Conservation (phyloP, 495 filamentous ascomycete genomes). For the Penicillium dipodomyicola region DNA sequence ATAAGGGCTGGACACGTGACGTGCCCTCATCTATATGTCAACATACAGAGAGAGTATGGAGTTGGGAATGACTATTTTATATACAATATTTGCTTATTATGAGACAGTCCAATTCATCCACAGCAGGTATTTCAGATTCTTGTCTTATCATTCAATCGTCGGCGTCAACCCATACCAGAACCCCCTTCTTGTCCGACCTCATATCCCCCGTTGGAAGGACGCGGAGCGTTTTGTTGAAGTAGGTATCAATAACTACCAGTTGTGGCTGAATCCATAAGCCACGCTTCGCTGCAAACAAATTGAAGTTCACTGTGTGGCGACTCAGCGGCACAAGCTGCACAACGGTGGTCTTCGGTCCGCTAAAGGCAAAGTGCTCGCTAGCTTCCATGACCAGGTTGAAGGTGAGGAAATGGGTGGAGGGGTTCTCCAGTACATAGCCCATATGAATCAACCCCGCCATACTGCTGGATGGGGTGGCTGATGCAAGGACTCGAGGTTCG, state of each 20-base stretch:
- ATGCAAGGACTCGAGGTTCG: constrained; percentile 84
- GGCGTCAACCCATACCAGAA: constrained; percentile 64
- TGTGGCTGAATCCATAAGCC: constrained; percentile 71
- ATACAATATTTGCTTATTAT: neutral
- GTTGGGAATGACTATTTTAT: neutral
- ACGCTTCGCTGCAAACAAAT: constrained; percentile 55
- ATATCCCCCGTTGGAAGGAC: constrained; percentile 72
- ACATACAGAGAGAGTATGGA: neutral
- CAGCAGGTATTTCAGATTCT: neutral
- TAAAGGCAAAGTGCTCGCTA: constrained; percentile 89
- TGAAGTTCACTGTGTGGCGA: constrained; percentile 65
- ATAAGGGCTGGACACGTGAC: constrained; percentile 38
- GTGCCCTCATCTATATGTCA: constrained; percentile 7
- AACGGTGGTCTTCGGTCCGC: constrained; percentile 74
- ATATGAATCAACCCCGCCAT: constrained; percentile 49
- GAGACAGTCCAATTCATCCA: constrained; percentile 6
- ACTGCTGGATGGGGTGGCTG: constrained; percentile 47
- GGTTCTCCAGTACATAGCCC: constrained; percentile 83
- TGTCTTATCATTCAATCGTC: constrained; percentile 34
- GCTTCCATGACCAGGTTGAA: constrained; percentile 92
- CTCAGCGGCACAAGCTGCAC: constrained; percentile 78
- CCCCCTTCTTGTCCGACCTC: constrained; percentile 68
- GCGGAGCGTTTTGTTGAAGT: constrained; percentile 82
- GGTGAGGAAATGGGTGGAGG: constrained; percentile 88
- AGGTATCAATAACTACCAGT: constrained; percentile 76